These are phyloP conservation scores for Floccularia luteovirens DNA, from an alignment of 768 basidiomycete species.

Conservation along the genomic window DNA sequence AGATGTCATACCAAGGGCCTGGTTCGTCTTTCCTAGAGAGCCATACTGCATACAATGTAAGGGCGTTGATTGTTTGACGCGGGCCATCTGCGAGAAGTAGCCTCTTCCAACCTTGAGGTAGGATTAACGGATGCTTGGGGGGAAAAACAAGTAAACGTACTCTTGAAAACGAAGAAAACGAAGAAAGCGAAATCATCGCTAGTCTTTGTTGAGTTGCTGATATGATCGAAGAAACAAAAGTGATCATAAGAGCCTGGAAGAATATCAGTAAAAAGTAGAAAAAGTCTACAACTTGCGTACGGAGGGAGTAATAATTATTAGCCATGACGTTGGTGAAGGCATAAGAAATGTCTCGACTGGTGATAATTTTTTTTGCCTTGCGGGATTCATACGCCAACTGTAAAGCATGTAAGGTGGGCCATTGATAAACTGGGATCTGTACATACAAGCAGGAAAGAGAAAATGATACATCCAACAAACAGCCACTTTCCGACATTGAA, in stretches of 20 bases:
- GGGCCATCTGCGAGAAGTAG: constrained; percentile 84
- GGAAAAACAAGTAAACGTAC: constrained; percentile 32
- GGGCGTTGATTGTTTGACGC: constrained; percentile 94
- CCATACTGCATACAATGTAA: constrained; percentile 91
- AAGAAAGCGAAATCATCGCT: constrained; percentile 99
- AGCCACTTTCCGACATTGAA: constrained; percentile 92
- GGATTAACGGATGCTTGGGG: neutral
- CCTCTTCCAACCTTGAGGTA: constrained; percentile 32
- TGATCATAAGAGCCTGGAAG: constrained; percentile 89
- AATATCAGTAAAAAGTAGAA: constrained; percentile 6
- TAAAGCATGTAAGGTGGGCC: neutral
- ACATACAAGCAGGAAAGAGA: constrained; percentile 90
- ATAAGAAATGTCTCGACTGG: constrained; percentile 93
- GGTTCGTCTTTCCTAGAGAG: constrained; percentile 27
- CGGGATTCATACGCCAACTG: constrained; percentile 88
- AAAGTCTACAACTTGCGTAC: constrained; percentile 37
- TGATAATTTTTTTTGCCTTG: constrained; percentile 91
- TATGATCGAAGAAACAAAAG: constrained; percentile 97
- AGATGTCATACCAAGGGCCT: constrained; percentile 57
- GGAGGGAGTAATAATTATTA: constrained; percentile 92
- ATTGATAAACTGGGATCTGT: neutral
- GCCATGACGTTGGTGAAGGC: constrained; percentile 98
- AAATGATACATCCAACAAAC: constrained; percentile 96
- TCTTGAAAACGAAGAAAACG: constrained; percentile 99
- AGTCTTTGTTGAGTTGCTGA: constrained; percentile 90